These are phyloP conservation scores for Hericium alpestre DNA, from an alignment of 768 basidiomycete genomes.

Conservation along the genomic window DNA sequence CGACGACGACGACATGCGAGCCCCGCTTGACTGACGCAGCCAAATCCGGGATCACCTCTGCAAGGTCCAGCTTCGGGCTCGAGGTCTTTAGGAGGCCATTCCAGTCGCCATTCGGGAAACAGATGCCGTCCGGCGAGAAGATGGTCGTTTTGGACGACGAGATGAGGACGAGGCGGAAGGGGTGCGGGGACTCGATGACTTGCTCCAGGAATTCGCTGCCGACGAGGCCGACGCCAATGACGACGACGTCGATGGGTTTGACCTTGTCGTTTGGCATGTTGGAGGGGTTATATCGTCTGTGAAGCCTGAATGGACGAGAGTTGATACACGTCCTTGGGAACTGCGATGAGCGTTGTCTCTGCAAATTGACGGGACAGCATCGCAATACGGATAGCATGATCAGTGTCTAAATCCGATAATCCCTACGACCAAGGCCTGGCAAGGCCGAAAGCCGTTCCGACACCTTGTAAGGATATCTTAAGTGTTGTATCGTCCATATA, in stretches of 20 bases:
- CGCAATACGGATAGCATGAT: no score
- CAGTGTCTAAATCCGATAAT: no score
- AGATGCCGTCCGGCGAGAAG: slow-evolving; percentile 38
- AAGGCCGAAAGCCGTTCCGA: no score
- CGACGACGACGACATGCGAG: slow-evolving; percentile 64
- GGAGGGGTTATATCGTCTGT: no score
- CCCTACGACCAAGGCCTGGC: no score
- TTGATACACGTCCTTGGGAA: no score
- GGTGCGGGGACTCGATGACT: slow-evolving; percentile 47
- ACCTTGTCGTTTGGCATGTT: background rate
- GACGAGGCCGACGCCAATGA: slow-evolving; percentile 89
- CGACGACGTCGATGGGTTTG: slow-evolving; percentile 43
- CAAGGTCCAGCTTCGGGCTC: slow-evolving; percentile 32
- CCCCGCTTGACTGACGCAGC: slow-evolving; percentile 32
- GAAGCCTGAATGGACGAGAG: no score
- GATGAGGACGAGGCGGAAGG: slow-evolving; percentile 60
- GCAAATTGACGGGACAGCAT: no score
- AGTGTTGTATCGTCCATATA: no score
- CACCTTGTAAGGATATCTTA: no score
- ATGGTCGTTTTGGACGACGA: slow-evolving; percentile 56
- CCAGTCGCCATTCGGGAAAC: slow-evolving; percentile 28
- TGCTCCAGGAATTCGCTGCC: slow-evolving; percentile 82
- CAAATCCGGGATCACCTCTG: slow-evolving; percentile 31
- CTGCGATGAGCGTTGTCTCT: no score
- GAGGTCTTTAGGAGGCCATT: slow-evolving; percentile 39